A percentile compares a stretch with the other conserved stretches of the same genome.
Evolutionary conservation across 306 rosid species (phyloP).

Genomic region (Fragaria iinumae): DNA sequence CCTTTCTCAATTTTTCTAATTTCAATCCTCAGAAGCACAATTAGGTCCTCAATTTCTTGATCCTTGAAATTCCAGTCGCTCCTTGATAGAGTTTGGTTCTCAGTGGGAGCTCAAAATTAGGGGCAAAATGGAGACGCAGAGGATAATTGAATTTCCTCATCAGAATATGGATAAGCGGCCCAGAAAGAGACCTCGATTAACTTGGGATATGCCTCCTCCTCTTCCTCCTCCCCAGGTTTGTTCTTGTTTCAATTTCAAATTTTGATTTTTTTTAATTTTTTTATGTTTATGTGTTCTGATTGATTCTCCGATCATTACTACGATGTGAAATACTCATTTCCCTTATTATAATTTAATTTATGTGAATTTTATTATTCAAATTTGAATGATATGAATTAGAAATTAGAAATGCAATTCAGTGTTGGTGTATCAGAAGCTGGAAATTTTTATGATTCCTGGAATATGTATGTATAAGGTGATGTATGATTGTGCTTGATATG

Average conservation of each 20-base stretch:
- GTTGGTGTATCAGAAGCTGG: background rate
- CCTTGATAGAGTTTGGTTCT: conserved; percentile 8
- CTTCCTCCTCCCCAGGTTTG: conserved; percentile 62
- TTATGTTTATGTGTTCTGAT: background rate
- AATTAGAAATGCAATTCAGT: background rate
- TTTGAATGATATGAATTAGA: background rate
- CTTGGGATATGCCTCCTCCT: conserved; percentile 75
- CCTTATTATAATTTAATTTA: background rate
- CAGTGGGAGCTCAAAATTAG: conserved; percentile 16
- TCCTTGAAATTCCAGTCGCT: conserved; percentile 16
- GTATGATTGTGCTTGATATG: background rate
- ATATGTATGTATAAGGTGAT: background rate
- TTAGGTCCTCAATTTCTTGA: conserved; percentile 1
- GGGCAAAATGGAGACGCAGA: conserved; percentile 68
- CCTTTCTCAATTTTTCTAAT: conserved; percentile 4
- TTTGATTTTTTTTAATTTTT: too few relatives aligned
- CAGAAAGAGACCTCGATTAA: conserved; percentile 65
- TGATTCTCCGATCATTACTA: background rate
- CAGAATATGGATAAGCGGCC: conserved; percentile 76
- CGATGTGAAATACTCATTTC: background rate
- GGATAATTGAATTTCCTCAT: conserved; percentile 66
- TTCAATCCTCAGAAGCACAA: conserved; percentile 6
- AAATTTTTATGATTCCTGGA: background rate
- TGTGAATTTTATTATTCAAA: background rate
- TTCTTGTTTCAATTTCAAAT: background rate